These are phyloP conservation scores for Clarireedia monteithiana DNA, from an alignment of 2,329 filamentous ascomycete genomes.

Conservation along the genomic window DNA sequence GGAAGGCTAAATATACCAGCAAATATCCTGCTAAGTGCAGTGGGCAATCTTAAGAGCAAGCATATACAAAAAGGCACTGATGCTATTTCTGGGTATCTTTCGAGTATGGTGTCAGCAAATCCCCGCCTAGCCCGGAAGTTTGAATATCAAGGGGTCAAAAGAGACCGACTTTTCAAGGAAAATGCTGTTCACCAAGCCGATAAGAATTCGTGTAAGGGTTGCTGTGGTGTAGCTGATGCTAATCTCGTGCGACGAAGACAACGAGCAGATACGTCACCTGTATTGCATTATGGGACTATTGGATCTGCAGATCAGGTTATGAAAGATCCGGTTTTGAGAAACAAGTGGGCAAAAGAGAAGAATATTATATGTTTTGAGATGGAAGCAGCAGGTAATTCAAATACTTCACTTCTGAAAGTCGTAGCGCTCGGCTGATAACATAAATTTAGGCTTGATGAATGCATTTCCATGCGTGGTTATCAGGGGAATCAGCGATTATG, in stretches of 20 bases:
- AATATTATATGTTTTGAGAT: slow-evolving; percentile 9
- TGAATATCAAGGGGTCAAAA: slow-evolving; percentile 15
- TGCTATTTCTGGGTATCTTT: neutral
- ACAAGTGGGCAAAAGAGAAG: slow-evolving; percentile 1
- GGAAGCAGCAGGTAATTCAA: slow-evolving; percentile 7
- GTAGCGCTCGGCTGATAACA: neutral
- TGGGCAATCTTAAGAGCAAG: neutral
- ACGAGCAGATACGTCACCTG: neutral
- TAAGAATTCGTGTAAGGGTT: neutral
- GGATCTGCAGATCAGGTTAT: slow-evolving; percentile 9
- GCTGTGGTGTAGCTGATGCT: neutral
- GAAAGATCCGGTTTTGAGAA: slow-evolving; percentile 1
- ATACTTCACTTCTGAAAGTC: neutral
- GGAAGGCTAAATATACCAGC: slow-evolving; percentile 2
- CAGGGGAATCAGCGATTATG: slow-evolving; percentile 13
- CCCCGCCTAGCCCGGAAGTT: neutral
- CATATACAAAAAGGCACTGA: neutral
- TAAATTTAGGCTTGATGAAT: slow-evolving; percentile 9
- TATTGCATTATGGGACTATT: slow-evolving; percentile 32
- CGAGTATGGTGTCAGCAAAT: neutral
- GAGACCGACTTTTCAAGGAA: slow-evolving; percentile 21
- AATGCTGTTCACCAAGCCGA: slow-evolving; percentile 17
- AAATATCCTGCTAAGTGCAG: neutral
- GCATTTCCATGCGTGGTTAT: slow-evolving; percentile 12
- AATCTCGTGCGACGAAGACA: neutral